Evolutionary conservation across 1,139 yeast species (phyloP), one percentile per base, ranked within the genome.

Genomic region (Starmera stellimalicola): DNA sequence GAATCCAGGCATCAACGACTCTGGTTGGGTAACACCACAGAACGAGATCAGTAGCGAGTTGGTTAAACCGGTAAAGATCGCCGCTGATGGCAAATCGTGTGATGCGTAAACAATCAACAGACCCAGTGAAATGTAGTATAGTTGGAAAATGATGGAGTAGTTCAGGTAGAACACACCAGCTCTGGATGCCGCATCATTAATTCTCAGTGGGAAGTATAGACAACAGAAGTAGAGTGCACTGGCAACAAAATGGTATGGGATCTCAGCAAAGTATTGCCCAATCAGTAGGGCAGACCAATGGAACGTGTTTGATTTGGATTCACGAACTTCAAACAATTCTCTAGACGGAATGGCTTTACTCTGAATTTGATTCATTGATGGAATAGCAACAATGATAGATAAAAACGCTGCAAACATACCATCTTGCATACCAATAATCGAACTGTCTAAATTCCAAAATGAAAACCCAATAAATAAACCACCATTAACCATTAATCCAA

Each of bases 21-120:
- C 59, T 12, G 80, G 79, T 50, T 75, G 82, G 34, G 73, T 69
- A 38, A 77, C 77, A 52, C 84, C 84, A 48, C 77, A 68, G 59
- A 75, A 75, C 9, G 68, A 60, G 36, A 76, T 62, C 56, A 73
- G 57, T 40, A 76, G 70, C 6, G 77, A 60, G 42, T 72, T 61
- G 40, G 65, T 60, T 48, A 73, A 60, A 38, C 75, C 71, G 35
- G 68, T 62, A 30, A 76, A 56, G 29, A 75, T 75, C 29, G 70
- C 68, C 4, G 83, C 80, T 20, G 82, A 70, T 41, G 76, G 75
- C 32, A 74, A 61, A 54, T 77, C 73, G 15, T 83, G 83, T 1
- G 81, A 58, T 47, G 70, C 56, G 47, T 75, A 74, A 27, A 76
- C 58, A 37, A 74, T 56, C 53, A 70, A 57, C 36, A 75, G 57